Evolutionary conservation across 768 basidiomycete species (phyloP).

Genomic region (Suillus weaverae): DNA sequence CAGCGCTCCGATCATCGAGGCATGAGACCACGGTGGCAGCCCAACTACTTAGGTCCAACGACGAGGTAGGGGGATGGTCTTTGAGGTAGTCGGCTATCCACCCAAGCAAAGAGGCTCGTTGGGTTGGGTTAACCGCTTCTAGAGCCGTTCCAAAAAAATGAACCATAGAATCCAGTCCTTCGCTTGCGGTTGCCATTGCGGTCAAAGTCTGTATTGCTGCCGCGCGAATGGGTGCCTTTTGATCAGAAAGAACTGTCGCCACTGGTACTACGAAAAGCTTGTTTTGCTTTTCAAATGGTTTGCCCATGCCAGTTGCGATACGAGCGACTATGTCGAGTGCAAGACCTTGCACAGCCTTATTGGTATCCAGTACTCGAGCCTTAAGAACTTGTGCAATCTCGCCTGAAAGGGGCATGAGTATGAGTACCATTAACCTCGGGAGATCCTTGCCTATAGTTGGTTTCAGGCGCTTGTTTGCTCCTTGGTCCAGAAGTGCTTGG

Average conservation of each 20-base stretch:
- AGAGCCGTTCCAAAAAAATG: constrained; percentile 75
- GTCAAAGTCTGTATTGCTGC: constrained; percentile 78
- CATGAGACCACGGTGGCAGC: constrained; percentile 64
- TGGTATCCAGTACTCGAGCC: constrained; percentile 84
- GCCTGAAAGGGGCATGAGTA: constrained; percentile 43
- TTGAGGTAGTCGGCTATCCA: constrained; percentile 85
- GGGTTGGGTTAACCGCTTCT: constrained; percentile 84
- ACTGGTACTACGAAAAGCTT: constrained; percentile 76
- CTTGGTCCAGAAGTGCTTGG: constrained; percentile 84
- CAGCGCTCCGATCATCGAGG: constrained; percentile 87
- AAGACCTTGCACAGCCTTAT: constrained; percentile 89
- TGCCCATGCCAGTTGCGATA: constrained; percentile 93
- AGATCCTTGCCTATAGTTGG: constrained; percentile 72
- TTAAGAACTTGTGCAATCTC: constrained; percentile 91
- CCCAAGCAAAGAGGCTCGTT: constrained; percentile 73
- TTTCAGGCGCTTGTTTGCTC: constrained; percentile 90
- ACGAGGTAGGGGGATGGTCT: constrained; percentile 51
- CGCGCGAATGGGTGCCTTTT: constrained; percentile 83
- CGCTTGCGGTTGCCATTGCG: constrained; percentile 82
- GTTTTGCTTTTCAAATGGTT: constrained; percentile 88
- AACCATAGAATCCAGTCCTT: constrained; percentile 81
- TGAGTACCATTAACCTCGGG: neutral
- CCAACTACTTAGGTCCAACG: constrained; percentile 72
- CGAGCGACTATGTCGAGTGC: constrained; percentile 89
- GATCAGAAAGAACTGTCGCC: constrained; percentile 85